Conservation (phyloP, 495 filamentous ascomycete species). For the Daldinia childiae region DNA sequence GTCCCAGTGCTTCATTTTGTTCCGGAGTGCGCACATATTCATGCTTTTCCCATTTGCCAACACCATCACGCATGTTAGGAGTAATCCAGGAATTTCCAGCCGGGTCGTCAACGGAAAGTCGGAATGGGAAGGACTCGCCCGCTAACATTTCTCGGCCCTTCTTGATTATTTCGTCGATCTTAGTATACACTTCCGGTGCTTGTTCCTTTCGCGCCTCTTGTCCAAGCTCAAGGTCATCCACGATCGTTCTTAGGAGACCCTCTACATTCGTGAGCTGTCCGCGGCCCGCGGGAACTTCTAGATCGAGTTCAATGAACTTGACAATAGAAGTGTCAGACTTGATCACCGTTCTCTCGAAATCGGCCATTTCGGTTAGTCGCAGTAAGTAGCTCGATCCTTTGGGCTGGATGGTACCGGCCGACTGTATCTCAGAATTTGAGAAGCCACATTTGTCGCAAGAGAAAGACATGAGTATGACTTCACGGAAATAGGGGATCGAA, state of each 20-base stretch:
- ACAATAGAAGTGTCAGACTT: conserved; percentile 87
- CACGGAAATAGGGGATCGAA: conserved; percentile 93
- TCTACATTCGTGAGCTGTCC: conserved; percentile 93
- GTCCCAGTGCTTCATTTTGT: conserved; percentile 84
- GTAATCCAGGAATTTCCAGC: conserved; percentile 99
- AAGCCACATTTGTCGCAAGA: conserved; percentile 88
- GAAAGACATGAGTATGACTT: conserved; percentile 97
- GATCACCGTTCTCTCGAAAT: conserved; percentile 86
- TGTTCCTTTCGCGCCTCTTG: conserved; percentile 78
- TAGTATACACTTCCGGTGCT: conserved; percentile 76
- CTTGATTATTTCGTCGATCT: conserved; percentile 76
- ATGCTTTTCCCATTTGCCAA: conserved; percentile 81
- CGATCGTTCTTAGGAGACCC: conserved; percentile 78
- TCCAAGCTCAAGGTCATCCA: conserved; percentile 77
- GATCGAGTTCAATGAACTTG: conserved; percentile 82
- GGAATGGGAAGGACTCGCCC: conserved; percentile 84
- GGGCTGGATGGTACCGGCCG: conserved; percentile 89
- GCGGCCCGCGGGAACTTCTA: conserved; percentile 89
- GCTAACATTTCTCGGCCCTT: conserved; percentile 77
- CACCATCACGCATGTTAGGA: conserved; percentile 75
- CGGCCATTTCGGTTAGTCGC: conserved; percentile 70
- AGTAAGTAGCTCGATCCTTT: conserved; percentile 83
- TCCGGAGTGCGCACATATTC: conserved; percentile 84
- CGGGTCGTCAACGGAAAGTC: conserved; percentile 84
- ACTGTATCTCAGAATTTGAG: conserved; percentile 89